Percentiles rank a stretch among this genome's conserved stretches.
Conservation (phyloP, 208 protist species). For the Trypanosoma brucei region DNA sequence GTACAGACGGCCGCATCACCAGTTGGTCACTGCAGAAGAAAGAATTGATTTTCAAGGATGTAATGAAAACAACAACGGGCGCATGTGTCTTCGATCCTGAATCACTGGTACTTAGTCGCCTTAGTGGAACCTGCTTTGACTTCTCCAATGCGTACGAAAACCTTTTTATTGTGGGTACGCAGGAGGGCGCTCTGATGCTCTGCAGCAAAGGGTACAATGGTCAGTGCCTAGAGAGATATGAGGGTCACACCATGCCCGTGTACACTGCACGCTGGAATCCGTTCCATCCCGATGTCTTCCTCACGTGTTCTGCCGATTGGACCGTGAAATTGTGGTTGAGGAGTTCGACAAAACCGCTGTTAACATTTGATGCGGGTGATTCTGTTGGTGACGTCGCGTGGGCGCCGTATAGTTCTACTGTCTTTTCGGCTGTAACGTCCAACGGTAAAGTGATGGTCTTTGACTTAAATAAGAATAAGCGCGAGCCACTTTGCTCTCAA, state of each 20-base stretch:
- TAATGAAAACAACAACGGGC: slow-evolving; percentile 83
- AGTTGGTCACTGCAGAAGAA: slow-evolving; percentile 95
- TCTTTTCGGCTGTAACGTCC: slow-evolving; percentile 95
- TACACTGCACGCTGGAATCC: slow-evolving; percentile 95
- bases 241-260: slow-evolving; percentile 91
- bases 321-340: slow-evolving; percentile 96
- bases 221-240: slow-evolving; percentile 93
- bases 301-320: slow-evolving; percentile 96
- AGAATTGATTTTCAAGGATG: slow-evolving; percentile 92
- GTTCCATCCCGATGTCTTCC: slow-evolving; percentile 93
- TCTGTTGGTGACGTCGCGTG: slow-evolving; percentile 94
- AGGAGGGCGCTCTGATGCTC: slow-evolving; percentile 93
- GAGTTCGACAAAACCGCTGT: slow-evolving; percentile 69
- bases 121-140: slow-evolving; percentile 96
- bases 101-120: slow-evolving; percentile 77
- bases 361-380: slow-evolving; percentile 95
- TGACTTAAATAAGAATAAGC: slow-evolving; percentile 93
- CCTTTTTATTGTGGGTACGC: slow-evolving; percentile 94
- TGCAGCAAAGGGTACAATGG: slow-evolving; percentile 96
- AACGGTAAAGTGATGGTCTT: slow-evolving; percentile 94
- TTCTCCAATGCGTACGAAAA: slow-evolving; percentile 88
- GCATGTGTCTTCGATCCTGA: slow-evolving; percentile 74
- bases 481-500: slow-evolving; percentile 94
- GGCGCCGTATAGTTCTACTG: slow-evolving; percentile 95
- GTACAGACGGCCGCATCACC: slow-evolving; percentile 93